phyloP scores from a whole-genome alignment of 371 early-diverging fungal species.

The Mucor mucedo region DNA sequence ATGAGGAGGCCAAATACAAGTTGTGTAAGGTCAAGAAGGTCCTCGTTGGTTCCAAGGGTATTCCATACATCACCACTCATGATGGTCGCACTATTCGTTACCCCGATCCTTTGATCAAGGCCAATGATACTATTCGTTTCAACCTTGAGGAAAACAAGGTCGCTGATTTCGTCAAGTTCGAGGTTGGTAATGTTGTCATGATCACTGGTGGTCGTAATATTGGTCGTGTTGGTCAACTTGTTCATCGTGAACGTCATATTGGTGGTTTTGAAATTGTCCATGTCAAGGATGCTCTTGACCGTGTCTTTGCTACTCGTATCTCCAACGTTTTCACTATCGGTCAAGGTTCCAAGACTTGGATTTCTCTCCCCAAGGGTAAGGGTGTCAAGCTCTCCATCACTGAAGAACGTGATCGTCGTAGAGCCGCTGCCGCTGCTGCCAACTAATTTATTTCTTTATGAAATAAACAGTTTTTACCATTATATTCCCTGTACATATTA shows the following conservation, averaged over 20 bases:
- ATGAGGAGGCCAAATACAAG: conserved; percentile 99
- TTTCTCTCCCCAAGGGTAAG: conserved; percentile 97
- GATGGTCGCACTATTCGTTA: conserved; percentile 99
- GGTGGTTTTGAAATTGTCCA: conserved; percentile 98
- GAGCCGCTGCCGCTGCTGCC: conserved; percentile 59
- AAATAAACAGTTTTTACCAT: conserved; percentile 9
- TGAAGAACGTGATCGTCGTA: conserved; percentile 95
- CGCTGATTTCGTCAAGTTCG: conserved; percentile 94
- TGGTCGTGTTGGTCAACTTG: conserved; percentile 99
- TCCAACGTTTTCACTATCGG: conserved; percentile 96
- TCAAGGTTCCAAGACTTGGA: conserved; percentile 71
- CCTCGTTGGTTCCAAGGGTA: conserved; percentile 90
- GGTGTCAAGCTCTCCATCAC: conserved; percentile 97
- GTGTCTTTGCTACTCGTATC: conserved; percentile 90
- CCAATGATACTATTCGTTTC: conserved; percentile 98
- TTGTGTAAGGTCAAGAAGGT: conserved; percentile 97
- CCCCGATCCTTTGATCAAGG: conserved; percentile 99
- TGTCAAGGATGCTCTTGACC: conserved; percentile 90
- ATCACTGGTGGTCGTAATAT: conserved; percentile 99
- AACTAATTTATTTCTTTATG: conserved; percentile 9
- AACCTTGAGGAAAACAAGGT: conserved; percentile 96
- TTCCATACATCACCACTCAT: conserved; percentile 98
- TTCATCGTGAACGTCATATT: conserved; percentile 96
- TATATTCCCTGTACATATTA: conserved; percentile 10
- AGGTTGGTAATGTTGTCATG: conserved; percentile 95